Base-by-base conservation (phyloP, 257 asterid genomes). In the Striga asiatica region DNA sequence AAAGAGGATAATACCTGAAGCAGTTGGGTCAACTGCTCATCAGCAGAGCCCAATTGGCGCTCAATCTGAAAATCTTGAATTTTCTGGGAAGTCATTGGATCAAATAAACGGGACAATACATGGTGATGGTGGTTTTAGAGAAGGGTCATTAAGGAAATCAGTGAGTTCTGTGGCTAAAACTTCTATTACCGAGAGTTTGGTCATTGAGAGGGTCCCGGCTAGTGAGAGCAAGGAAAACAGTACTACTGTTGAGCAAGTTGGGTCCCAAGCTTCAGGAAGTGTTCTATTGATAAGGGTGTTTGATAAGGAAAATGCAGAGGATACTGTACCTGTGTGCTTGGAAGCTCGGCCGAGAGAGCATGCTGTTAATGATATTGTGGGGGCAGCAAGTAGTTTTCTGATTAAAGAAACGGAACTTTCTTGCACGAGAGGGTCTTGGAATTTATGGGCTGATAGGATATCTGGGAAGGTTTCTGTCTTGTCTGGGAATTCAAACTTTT, bases 1-100 rank as follows among this genome's bases (percentile, higher is more conserved):
- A 45, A 92, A 81, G 84, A 82, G 98, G 82, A 92, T 92, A 78
- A 92, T 92, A 56, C 98, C 98, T 6, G 95, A 92, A 77, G 97
- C 95, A 61, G 97, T 92, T 76, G 98, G 98, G 47, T 76, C 66
- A 51, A 69, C 89, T 42, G 70, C 68, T 27, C 88, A 69, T 67
- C 80, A 71, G 57, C 62, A n/a, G n/a, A n/a, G n/a, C n/a, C n/a
- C n/a, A n/a, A n/a, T n/a, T n/a, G n/a, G n/a, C n/a, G n/a, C n/a
- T n/a, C n/a, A n/a, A n/a, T n/a, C 81, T 43, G 83, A 74, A 64
- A 66, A 72, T 52, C 56, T 71, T 39, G 88, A 82, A 58, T 78
- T 84, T 52, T 62, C 81, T 56, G 28, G 20, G 17, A 67, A 61
- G 27, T 69, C 89, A 2, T 69, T 61, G 38, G 84, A 70, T 58